These are phyloP conservation scores for Phaeosphaeriaceae sp. DNA, from an alignment of 2,329 filamentous ascomycete genomes.

Conservation along the genomic window DNA sequence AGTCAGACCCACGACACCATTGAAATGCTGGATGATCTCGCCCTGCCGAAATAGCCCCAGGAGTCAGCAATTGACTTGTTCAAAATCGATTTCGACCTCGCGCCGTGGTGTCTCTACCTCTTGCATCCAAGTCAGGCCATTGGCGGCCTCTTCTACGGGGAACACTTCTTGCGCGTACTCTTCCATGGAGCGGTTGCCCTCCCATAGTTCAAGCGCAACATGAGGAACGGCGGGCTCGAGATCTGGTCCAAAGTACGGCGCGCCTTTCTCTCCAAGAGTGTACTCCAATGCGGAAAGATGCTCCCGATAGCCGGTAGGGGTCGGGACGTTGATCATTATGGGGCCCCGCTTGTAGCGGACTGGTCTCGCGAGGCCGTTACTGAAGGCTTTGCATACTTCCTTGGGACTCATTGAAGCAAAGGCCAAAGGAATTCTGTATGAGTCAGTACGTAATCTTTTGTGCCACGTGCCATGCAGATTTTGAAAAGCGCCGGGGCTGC, in stretches of 20 bases:
- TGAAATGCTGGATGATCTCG: conserved; percentile 34
- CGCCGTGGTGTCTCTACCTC: conserved; percentile 52
- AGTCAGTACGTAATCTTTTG: conserved; percentile 34
- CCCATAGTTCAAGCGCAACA: conserved; percentile 84
- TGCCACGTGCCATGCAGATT: conserved; percentile 20
- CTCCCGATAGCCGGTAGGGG: conserved; percentile 86
- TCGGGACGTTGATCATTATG: conserved; percentile 84
- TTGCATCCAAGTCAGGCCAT: conserved; percentile 92
- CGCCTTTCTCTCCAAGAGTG: conserved; percentile 64
- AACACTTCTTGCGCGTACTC: conserved; percentile 96
- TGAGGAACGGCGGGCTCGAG: conserved; percentile 69
- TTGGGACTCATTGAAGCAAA: conserved; percentile 87
- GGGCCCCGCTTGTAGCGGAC: conserved; percentile 80
- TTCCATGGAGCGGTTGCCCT: conserved; percentile 86
- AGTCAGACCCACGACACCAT: conserved; percentile 35
- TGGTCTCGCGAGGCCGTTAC: conserved; percentile 76
- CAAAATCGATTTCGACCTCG: conserved; percentile 44
- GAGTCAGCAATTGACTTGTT: conserved; percentile 48
- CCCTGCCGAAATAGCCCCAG: conserved; percentile 32
- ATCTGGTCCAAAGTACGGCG: conserved; percentile 68
- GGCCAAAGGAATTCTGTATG: conserved; percentile 77
- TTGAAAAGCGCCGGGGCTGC: conserved; percentile 10
- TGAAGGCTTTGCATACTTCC: conserved; percentile 83
- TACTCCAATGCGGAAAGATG: conserved; percentile 75
- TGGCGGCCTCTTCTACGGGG: conserved; percentile 90